phyloP scores from a whole-genome alignment of 2,329 filamentous ascomycete genomes.

The Colletotrichum euphorbiae region DNA sequence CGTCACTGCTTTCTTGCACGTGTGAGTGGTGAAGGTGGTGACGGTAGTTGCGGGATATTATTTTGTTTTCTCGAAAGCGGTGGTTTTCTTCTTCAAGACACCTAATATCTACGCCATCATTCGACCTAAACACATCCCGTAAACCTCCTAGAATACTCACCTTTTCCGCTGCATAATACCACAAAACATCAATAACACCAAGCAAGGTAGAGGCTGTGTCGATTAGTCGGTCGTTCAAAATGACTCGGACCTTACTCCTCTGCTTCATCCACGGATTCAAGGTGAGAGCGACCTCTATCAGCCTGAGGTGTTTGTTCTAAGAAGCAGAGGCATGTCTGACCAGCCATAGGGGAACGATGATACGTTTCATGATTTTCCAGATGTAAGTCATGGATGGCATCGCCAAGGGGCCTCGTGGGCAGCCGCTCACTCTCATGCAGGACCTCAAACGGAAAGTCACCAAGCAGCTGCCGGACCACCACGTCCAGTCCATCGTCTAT shows the following conservation, averaged over 20 bases:
- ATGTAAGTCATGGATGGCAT: slow-evolving; percentile 46
- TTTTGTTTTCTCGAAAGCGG: not conserved
- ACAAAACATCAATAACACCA: too few relatives aligned
- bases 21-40: not conserved
- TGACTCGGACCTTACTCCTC: slow-evolving; percentile 70
- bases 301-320: not conserved
- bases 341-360: slow-evolving; percentile 70
- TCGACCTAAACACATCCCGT: not conserved
- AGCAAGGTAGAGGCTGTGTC: too few relatives aligned
- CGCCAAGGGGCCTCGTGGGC: not conserved
- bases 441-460: slow-evolving; percentile 70
- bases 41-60: slow-evolving; percentile 12
- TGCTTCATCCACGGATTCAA: slow-evolving; percentile 85
- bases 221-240: not conserved
- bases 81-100: not conserved
- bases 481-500: slow-evolving; percentile 72
- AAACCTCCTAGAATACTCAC: not conserved
- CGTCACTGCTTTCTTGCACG: slow-evolving; percentile 28
- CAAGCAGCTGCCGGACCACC: slow-evolving; percentile 69
- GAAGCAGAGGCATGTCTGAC: not conserved
- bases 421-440: slow-evolving; percentile 35
- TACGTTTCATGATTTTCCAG: slow-evolving; percentile 76
- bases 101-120: not conserved
- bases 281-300: slow-evolving; percentile 48
- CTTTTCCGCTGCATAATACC: not conserved